Evolutionary conservation across 768 basidiomycete species (phyloP), one percentile per base, ranked within the genome.

Genomic region (Phylloporus sp.): DNA sequence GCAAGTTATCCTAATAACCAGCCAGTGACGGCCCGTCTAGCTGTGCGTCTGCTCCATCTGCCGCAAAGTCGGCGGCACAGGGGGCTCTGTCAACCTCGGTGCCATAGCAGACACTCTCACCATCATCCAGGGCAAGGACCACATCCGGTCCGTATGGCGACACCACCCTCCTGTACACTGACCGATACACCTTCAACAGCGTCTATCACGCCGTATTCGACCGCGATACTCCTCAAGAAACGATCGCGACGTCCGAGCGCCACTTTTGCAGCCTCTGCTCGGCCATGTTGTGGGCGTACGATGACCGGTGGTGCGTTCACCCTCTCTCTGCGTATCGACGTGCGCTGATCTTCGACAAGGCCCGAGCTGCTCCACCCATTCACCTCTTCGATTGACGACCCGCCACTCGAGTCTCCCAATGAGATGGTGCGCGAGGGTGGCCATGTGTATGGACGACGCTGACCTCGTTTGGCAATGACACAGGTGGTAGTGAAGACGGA

Each of bases 11-110:
- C 16, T 4, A 2, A 16, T 9, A 9, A 12, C 22, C 11, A 26
- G 53, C 32, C 12, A n/a, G n/a, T 23, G 9, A 3, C 11, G n/a
- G n/a, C 16, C 2, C 31, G 20, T 38, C 39, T 53, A 84, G 80
- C 62, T 86, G 28, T 86, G 85, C 58, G 47, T 80, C 6, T 86
- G 85, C 61, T 85, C 82, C 29, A 85, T 86, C 54, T 86, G 85
- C 60, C 79, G 85, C 51, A 86, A 86, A 64, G 81, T 84, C 10
- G 84, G 84, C 34, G 85, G 85, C 13, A 69, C 69, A 0, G 82
- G 84, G 12, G 84, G 85, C 0, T 80, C 82, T 2, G 76, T 86
- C 62, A 86, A 86, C 54, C 76, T 86, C n/a, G 80, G 82, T 22
- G 85, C 76, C 1, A 68, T 77, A 41, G 71, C 70, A 13, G 63